Evolutionary conservation across 352 stramenopile genomes (phyloP), one percentile per base, ranked within the genome.

Genomic region (Globisporangium irregulare): DNA sequence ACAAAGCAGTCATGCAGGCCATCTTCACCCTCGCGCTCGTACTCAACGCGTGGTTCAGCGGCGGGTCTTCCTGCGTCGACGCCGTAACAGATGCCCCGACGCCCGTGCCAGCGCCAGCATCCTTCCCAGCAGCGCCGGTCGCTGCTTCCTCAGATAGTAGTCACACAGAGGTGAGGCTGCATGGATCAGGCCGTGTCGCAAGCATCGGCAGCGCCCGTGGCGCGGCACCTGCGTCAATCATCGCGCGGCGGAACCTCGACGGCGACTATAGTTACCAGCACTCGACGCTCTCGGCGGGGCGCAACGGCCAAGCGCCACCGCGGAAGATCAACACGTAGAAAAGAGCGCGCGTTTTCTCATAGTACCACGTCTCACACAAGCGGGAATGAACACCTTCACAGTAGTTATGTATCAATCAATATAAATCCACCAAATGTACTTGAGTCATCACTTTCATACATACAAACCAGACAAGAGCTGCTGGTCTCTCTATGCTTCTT

Each of bases 1-100:
- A 1, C 15, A 3, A 7, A 22, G 14, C 29, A 50, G n/a, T 7
- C 29, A 82, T 82, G 76, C 76, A 82, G 62, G 73, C 68, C 32
- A 70, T 82, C 66, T 82, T 82, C 71, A 77, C 73, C 24, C 71
- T 82, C 68, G 71, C 76, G 57, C 67, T 82, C 54, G 63, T 75
- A 53, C 71, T 82, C 27, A 80, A 77, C 64, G 57, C 73, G 41
- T 75, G 69, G 68, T 54, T 67, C 10, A 67, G 20, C 50, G 62
- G 46, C 46, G 36, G 48, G 9, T 63, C 41, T 12, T n/a, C 46
- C 43, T 22, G 50, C 57, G 32, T 46, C 29, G 27, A 38, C 14
- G n/a, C 36, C 25, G 46, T 54, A 12, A 22, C n/a, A 10, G 36
- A 22, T 27, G 10, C 55, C 2, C 29, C 55, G 36, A 32, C 53